Conservation (phyloP, 192 early-diverging fungal genomes). For the Gryganskiella cystojenkinii region DNA sequence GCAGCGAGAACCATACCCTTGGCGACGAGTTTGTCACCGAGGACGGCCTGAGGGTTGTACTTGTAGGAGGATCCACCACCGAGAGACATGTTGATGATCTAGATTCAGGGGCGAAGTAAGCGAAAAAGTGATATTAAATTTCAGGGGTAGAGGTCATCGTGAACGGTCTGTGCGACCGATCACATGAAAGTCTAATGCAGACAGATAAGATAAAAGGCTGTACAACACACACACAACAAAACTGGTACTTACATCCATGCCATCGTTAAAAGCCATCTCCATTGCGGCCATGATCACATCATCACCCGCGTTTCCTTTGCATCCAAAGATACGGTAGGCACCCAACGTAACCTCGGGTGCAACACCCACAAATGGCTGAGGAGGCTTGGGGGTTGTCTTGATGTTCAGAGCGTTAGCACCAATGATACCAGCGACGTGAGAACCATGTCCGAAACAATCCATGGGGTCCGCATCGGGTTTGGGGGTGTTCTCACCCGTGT, state of each 20-base stretch:
- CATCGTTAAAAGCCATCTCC: slow-evolving; percentile 73
- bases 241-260: slow-evolving; percentile 63
- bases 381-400: slow-evolving; percentile 29
- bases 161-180: not conserved
- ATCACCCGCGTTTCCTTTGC: slow-evolving; percentile 66
- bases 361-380: slow-evolving; percentile 72
- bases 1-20: slow-evolving; percentile 68
- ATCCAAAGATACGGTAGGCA: slow-evolving; percentile 86
- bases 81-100: slow-evolving; percentile 77
- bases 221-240: slow-evolving; percentile 26
- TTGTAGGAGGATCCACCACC: slow-evolving; percentile 70
- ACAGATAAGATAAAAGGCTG: slow-evolving; percentile 28
- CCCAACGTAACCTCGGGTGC: slow-evolving; percentile 84
- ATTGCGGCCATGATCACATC: slow-evolving; percentile 84
- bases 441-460: slow-evolving; percentile 73
- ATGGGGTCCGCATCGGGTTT: slow-evolving; percentile 57
- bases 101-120: too few relatives aligned
- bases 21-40: slow-evolving; percentile 57
- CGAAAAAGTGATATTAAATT: too few relatives aligned
- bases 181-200: not conserved
- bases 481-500: slow-evolving; percentile 54
- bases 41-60: slow-evolving; percentile 58
- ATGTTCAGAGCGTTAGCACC: slow-evolving; percentile 66
- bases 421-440: slow-evolving; percentile 78
- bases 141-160: too few relatives aligned